Conservation (phyloP, 2,329 filamentous ascomycete species). For the Colletotrichum zoysiae region DNA sequence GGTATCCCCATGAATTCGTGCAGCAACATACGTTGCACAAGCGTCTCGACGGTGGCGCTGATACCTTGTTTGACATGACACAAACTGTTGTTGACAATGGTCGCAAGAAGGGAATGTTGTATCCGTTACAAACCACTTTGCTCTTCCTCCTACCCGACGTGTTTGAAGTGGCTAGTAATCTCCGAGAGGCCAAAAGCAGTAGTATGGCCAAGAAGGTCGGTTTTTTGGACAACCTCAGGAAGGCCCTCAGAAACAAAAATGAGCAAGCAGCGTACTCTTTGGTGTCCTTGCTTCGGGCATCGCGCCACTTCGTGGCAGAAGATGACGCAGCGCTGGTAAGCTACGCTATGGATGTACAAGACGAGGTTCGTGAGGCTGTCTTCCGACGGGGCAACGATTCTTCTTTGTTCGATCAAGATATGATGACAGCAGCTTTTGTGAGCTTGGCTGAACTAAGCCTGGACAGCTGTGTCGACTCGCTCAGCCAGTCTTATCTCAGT, state of each 20-base stretch:
- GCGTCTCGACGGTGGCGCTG: conserved; percentile 73
- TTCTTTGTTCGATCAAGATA: conserved; percentile 70
- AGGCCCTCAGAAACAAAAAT: conserved; percentile 73
- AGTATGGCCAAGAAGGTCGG: conserved; percentile 75
- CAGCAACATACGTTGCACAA: conserved; percentile 70
- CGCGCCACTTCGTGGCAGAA: conserved; percentile 73
- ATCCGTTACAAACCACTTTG: conserved; percentile 72
- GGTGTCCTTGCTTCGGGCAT: conserved; percentile 71
- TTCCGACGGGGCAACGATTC: conserved; percentile 67
- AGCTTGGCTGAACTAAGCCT: conserved; percentile 73
- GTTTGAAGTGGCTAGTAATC: conserved; percentile 77
- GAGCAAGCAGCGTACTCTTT: conserved; percentile 77
- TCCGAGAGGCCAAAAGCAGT: conserved; percentile 72
- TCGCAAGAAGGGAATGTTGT: conserved; percentile 67
- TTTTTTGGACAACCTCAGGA: conserved; percentile 73
- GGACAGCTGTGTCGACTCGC: conserved; percentile 67
- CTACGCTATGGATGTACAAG: conserved; percentile 77
- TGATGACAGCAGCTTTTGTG: conserved; percentile 76
- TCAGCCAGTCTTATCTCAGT: conserved; percentile 69
- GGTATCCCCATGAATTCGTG: conserved; percentile 74
- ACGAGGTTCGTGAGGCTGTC: conserved; percentile 75
- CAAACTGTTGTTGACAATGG: conserved; percentile 71
- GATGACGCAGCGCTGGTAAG: conserved; percentile 74
- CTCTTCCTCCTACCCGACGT: conserved; percentile 76
- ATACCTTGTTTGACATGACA: conserved; percentile 78